Evolutionary conservation across 108 stramenopile genomes (phyloP), one percentile per base, ranked within the genome.

Genomic region (Nitzschia sp.): DNA sequence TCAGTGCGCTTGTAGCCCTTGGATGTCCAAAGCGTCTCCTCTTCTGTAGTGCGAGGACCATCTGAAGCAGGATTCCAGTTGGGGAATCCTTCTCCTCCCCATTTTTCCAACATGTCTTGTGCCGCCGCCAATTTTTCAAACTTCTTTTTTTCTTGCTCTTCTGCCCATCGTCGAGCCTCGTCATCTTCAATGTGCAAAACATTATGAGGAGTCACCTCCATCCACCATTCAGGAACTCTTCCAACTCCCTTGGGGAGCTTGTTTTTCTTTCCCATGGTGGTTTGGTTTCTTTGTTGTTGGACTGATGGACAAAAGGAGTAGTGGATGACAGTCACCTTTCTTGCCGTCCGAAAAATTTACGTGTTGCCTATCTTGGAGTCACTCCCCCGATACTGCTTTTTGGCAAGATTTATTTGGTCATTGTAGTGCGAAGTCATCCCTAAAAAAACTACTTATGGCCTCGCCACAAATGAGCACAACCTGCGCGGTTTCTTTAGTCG

Each of bases 191-290:
- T 24, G 22, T 78, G 67, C 17, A 77, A 61, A 12, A 57, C 63
- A 44, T 78, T 48, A 51, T 82, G 81, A 10, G 81, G 81, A 15
- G 71, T 77, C 37, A 74, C 62, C 51, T 77, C 76, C 81, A 82
- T 70, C 81, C 81, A 82, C 81, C 81, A 82, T 48, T 74, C 66
- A 20, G 66, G 66, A 41, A 67, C 39, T 37, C 51, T 37, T 25
- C 40, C 66, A 42, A 22, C 54, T 17, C 66, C 66, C 41, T 52
- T 53, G 20, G 66, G 66, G 14, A 67, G 66, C 51, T 68, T 57
- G 43, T 68, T 54, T 51, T 70, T 70, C 26, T 54, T 51, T 19
- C 53, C 69, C 46, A 51, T 60, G 24, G 11, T 63, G 48, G 19
- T 17, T 63, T 34, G 29, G 1, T 34, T 34, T n/a, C n/a, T n/a